Evolutionary conservation across 1,284 basidiomycete species (phyloP).

Genomic region (Cutaneotrichosporon dermatis): DNA sequence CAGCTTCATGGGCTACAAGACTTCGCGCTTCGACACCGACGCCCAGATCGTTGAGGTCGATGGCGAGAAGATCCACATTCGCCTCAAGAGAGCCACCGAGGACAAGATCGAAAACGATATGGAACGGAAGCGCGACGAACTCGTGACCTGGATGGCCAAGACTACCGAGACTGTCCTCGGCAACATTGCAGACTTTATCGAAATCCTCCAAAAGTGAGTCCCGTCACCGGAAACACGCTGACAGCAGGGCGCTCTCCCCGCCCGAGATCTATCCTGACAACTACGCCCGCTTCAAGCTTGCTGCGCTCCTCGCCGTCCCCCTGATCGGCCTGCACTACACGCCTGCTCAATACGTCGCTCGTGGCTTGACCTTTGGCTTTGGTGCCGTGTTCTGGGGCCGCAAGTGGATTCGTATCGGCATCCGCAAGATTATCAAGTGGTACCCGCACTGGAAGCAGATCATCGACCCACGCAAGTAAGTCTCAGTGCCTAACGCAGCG

Average conservation of each 20-base stretch:
- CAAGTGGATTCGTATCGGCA: conserved; percentile 52
- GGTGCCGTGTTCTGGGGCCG: conserved; percentile 57
- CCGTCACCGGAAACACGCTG: neutral
- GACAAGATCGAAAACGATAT: conserved; percentile 34
- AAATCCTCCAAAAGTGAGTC: conserved; percentile 47
- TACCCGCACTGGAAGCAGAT: conserved; percentile 55
- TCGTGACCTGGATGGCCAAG: conserved; percentile 48
- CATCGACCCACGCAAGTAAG: conserved; percentile 39
- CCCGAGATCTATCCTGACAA: conserved; percentile 46
- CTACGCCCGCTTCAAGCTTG: conserved; percentile 48
- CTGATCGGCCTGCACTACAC: conserved; percentile 50
- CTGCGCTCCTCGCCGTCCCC: conserved; percentile 44
- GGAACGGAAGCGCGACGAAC: conserved; percentile 48
- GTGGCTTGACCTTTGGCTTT: conserved; percentile 50
- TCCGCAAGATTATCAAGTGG: conserved; percentile 50
- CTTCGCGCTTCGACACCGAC: neutral
- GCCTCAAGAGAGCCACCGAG: conserved; percentile 6
- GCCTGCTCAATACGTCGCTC: conserved; percentile 51
- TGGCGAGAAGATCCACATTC: neutral
- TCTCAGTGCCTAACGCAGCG: neutral
- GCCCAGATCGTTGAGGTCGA: neutral
- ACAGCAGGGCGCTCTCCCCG: conserved; percentile 50
- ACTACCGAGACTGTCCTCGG: conserved; percentile 46
- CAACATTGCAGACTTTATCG: conserved; percentile 46
- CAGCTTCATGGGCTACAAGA: neutral